phyloP scores from a whole-genome alignment of 2,329 filamentous ascomycete genomes.

The Pyrenochaeta sp. region DNA sequence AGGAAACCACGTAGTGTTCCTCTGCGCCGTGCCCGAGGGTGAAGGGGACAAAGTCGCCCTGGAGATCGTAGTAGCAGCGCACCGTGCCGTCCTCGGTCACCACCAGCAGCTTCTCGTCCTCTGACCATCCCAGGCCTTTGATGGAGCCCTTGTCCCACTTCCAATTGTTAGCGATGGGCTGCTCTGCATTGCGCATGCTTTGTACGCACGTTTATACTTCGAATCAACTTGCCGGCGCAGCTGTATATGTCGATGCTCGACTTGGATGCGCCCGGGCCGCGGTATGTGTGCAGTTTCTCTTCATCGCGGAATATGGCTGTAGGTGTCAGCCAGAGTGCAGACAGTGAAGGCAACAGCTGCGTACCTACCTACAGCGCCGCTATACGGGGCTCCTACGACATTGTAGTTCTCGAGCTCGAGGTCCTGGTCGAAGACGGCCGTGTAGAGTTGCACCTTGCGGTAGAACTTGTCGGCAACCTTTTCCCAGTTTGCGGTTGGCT shows the following conservation, averaged over 20 bases:
- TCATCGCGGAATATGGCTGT: constrained; percentile 89
- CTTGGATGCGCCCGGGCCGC: constrained; percentile 74
- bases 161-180: constrained; percentile 19
- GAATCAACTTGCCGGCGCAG: constrained; percentile 86
- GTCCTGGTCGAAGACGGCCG: constrained; percentile 89
- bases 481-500: constrained; percentile 90
- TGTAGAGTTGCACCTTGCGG: constrained; percentile 92
- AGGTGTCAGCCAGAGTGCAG: constrained; percentile 33
- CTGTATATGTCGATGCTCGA: constrained; percentile 94
- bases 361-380: constrained; percentile 83
- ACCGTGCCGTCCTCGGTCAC: constrained; percentile 90
- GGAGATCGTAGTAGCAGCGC: constrained; percentile 87
- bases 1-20: constrained; percentile 85
- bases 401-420: constrained; percentile 95
- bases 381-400: constrained; percentile 89
- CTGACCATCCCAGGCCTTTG: constrained; percentile 92
- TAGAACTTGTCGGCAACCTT: constrained; percentile 93
- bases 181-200: constrained; percentile 8
- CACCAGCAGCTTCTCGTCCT: constrained; percentile 89
- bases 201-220: constrained; percentile 73
- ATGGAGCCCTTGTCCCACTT: constrained; percentile 90
- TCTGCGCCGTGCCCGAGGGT: constrained; percentile 88
- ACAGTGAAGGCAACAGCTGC: constrained; percentile 15
- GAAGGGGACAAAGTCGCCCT: constrained; percentile 94
- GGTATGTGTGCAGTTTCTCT: constrained; percentile 79